Base-by-base conservation (phyloP, 1,284 basidiomycete genomes). In the Coniophora puteana region DNA sequence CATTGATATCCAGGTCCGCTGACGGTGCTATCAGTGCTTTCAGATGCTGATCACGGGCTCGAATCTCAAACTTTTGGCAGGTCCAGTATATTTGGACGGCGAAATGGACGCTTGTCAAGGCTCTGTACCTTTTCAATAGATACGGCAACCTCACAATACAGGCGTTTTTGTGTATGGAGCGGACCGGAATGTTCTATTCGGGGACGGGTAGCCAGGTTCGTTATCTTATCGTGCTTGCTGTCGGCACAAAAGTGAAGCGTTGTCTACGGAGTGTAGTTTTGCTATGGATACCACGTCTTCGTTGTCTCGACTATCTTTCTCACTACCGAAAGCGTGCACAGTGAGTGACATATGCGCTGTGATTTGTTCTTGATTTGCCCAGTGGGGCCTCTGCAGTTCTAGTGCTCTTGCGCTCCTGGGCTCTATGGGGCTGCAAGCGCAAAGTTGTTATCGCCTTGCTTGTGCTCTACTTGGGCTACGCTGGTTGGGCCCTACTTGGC, bases 341-440 rank as follows among this genome's bases (percentile, higher is more conserved):
- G 33, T 35, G 23, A 18, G 33, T 20, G 8, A 11, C 11, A 33
- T 27, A 10, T n/a, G n/a, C 33, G 18, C 33, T 23, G 6, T 18
- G 6, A 5, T 7, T 20, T 10, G n/a, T 31, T 8, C 5, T 8
- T 14, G 18, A 23, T 23, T 35, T 10, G 10, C 21, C 5, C n/a
- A 17, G 14, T 21, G 33, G n/a, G n/a, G n/a, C n/a, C n/a, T n/a
- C n/a, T 7, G 8, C 21, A 35, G 33, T 35, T 10, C 33, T 35
- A n/a, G 33, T 35, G 8, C 33, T 35, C 16, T 8, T 35, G 17
- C 33, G 33, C 10, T 14, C 33, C 7, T 35, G 33, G 33, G 33
- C 33, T 8, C 17, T 35, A 6, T 35, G 33, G 33, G 33, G 33
- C 10, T 35, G 33, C 20, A 35, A 13, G 21, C 8, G 10, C 13